Percentiles rank a stretch among this genome's conserved stretches.
phyloP scores from a whole-genome alignment of 139 green algal genomes.

The Axilococcus clingmanii region DNA sequence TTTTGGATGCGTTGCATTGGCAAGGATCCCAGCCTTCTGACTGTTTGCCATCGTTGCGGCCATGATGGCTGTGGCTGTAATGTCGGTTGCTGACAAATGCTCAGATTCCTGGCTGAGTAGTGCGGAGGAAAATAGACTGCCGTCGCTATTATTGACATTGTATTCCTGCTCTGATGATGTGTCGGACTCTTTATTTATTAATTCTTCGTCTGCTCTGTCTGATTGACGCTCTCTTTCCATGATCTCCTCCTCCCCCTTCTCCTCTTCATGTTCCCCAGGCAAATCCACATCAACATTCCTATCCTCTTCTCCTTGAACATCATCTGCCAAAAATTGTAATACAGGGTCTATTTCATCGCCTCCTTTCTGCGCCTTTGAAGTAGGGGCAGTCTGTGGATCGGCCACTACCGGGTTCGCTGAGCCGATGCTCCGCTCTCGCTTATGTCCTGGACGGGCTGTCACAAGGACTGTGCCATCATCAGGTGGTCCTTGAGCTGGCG shows the following conservation, averaged over 20 bases:
- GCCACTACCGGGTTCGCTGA: neutral
- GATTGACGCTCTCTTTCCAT: neutral
- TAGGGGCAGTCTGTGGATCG: slow-evolving; percentile 9
- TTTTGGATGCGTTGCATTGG: neutral
- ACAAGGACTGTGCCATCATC: neutral
- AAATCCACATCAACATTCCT: neutral
- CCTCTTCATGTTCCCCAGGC: neutral
- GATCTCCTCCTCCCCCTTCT: neutral
- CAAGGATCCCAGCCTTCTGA: neutral
- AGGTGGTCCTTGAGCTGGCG: neutral
- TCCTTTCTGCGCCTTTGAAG: slow-evolving; percentile 1
- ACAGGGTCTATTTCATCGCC: neutral
- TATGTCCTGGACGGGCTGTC: neutral
- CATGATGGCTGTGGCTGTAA: neutral
- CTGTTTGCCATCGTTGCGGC: neutral
- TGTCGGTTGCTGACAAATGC: neutral
- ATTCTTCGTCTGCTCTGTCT: neutral
- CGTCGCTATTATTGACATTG: no score
- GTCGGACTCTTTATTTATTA: neutral
- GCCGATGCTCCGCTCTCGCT: slow-evolving; percentile 5
- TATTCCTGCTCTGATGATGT: no score
- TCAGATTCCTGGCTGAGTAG: neutral
- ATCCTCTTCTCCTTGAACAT: neutral
- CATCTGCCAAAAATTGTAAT: neutral
- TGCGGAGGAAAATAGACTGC: no score